These are phyloP conservation scores for Artomyces pyxidatus DNA, from an alignment of 768 basidiomycete genomes.

Conservation along the genomic window DNA sequence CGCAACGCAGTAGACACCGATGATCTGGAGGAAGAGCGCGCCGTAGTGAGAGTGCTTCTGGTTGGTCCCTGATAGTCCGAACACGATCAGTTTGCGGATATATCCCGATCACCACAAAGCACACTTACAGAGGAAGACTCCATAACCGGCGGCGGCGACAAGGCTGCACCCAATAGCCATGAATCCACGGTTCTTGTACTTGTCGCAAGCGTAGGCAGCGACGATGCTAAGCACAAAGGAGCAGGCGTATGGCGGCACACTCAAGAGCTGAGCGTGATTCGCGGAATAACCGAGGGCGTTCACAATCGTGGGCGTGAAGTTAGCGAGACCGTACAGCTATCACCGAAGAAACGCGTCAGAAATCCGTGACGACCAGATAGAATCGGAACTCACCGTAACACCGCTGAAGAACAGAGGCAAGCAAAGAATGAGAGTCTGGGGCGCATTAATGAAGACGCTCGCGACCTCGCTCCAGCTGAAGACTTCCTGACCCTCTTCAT, in stretches of 20 bases:
- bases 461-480: constrained; percentile 54
- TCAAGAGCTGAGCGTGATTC: constrained; percentile 24
- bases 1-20: constrained; percentile 21
- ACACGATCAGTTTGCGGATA: neutral
- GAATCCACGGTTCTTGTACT: constrained; percentile 11
- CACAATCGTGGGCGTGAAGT: constrained; percentile 22
- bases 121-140: constrained; percentile 13
- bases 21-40: constrained; percentile 24
- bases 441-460: constrained; percentile 34
- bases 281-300: constrained; percentile 22
- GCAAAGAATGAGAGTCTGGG: constrained; percentile 47
- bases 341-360: neutral
- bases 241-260: constrained; percentile 25
- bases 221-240: constrained; percentile 18
- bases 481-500: constrained; percentile 32
- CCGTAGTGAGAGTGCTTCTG: constrained; percentile 18
- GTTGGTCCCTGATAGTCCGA: constrained; percentile 7
- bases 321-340: constrained; percentile 19
- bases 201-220: constrained; percentile 13
- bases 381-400: constrained; percentile 30
- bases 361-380: neutral
- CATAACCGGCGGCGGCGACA: constrained; percentile 11
- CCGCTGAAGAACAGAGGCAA: constrained; percentile 48
- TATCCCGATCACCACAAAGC: no score
- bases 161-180: constrained; percentile 9